Percentiles rank a stretch among this genome's conserved stretches.
Evolutionary conservation across 2,329 filamentous ascomycete species (phyloP).

Genomic region (Pseudocercospora macadamiae): DNA sequence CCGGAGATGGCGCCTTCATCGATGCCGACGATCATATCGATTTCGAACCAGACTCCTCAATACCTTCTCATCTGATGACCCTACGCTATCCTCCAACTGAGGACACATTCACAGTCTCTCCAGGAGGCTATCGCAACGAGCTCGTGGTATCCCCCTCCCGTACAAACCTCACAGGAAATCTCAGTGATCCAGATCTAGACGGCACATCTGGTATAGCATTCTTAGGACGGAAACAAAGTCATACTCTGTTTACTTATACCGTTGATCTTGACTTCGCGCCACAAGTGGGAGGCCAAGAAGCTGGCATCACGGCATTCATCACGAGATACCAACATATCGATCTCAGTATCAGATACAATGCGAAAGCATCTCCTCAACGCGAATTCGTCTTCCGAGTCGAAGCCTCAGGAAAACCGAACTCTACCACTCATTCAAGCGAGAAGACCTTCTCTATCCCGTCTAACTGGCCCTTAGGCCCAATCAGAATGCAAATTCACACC

Average conservation of each 20-base stretch:
- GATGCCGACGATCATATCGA: constrained; percentile 49
- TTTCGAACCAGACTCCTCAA: constrained; percentile 48
- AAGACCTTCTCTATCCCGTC: background rate
- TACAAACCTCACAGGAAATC: constrained; percentile 55
- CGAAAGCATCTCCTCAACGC: background rate
- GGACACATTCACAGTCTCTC: constrained; percentile 49
- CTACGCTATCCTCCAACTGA: constrained; percentile 55
- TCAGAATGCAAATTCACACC: constrained; percentile 9
- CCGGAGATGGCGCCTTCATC: constrained; percentile 49
- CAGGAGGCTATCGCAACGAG: constrained; percentile 44
- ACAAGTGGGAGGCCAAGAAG: constrained; percentile 48
- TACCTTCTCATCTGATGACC: constrained; percentile 60
- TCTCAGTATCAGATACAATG: constrained; percentile 35
- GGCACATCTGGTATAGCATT: constrained; percentile 56
- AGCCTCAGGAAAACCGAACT: constrained; percentile 3
- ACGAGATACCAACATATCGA: constrained; percentile 59
- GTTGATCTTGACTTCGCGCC: constrained; percentile 53
- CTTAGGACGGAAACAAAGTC: constrained; percentile 58
- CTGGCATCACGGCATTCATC: constrained; percentile 57
- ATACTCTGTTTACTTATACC: constrained; percentile 57
- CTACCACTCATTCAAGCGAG: constrained; percentile 1
- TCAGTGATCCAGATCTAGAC: constrained; percentile 52
- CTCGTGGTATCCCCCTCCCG: constrained; percentile 54
- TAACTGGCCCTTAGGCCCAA: background rate
- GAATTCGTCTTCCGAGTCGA: constrained; percentile 10